phyloP scores from a whole-genome alignment of 2,329 filamentous ascomycete genomes.

The Talaromyces funiculosus region DNA sequence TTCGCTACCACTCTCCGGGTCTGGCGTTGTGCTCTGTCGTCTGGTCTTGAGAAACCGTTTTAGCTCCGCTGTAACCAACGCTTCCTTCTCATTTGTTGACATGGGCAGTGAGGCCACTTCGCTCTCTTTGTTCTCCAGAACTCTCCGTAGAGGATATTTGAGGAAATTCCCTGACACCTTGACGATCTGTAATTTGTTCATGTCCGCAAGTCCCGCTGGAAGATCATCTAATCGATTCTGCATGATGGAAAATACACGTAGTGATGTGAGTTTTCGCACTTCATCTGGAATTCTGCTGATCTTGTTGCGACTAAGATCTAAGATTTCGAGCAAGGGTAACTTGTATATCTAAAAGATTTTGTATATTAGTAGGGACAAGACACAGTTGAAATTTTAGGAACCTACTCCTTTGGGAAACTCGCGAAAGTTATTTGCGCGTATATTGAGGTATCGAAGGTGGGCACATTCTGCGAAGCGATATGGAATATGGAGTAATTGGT shows the following conservation, averaged over 20 bases:
- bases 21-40: conserved; percentile 34
- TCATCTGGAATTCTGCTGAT: conserved; percentile 71
- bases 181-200: conserved; percentile 80
- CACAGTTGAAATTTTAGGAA: conserved; percentile 16
- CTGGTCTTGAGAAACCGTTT: conserved; percentile 52
- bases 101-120: conserved; percentile 54
- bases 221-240: conserved; percentile 82
- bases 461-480: conserved; percentile 45
- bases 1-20: conserved; percentile 45
- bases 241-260: conserved; percentile 83
- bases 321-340: conserved; percentile 79
- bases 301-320: conserved; percentile 86
- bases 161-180: conserved; percentile 88
- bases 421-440: conserved; percentile 46
- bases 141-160: conserved; percentile 67
- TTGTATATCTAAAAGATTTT: conserved; percentile 65
- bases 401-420: conserved; percentile 61
- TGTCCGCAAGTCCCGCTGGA: conserved; percentile 78
- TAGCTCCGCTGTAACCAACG: conserved; percentile 54
- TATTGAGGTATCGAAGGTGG: conserved; percentile 47
- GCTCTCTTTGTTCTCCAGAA: conserved; percentile 60
- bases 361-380: conserved; percentile 17
- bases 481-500: conserved; percentile 46
- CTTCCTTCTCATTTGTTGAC: conserved; percentile 56
- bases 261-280: conserved; percentile 71